A percentile compares a stretch with the other conserved stretches of the same genome.
These are phyloP conservation scores for Kwoniella dejecticola DNA, from an alignment of 768 basidiomycete genomes.

Conservation along the genomic window DNA sequence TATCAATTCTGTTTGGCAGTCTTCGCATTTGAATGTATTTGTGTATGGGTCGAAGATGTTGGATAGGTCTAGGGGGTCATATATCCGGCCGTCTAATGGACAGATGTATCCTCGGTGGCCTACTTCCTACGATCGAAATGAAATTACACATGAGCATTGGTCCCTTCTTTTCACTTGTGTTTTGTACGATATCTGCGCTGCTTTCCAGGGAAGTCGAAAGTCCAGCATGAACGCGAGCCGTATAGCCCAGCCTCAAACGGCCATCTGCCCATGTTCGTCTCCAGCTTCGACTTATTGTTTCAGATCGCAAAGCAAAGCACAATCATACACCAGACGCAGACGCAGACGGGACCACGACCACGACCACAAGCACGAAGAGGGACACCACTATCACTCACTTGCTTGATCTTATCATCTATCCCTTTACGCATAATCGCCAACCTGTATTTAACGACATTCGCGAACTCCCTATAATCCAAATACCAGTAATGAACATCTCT, in stretches of 20 bases:
- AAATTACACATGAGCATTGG: not conserved
- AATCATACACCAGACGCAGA: no score
- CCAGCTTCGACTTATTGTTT: no score
- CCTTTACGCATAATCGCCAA: constrained; percentile 86
- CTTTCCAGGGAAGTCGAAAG: no score
- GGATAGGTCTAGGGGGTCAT: constrained; percentile 81
- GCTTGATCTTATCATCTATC: constrained; percentile 85
- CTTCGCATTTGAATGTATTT: constrained; percentile 77
- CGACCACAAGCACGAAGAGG: no score
- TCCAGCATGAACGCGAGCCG: no score
- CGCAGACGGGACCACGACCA: no score
- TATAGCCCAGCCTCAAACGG: no score
- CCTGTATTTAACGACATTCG: constrained; percentile 97
- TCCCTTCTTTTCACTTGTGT: not conserved
- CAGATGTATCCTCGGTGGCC: constrained; percentile 98
- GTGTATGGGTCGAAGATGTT: constrained; percentile 72
- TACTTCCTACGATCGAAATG: constrained; percentile 68
- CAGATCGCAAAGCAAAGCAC: no score
- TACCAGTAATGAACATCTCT: constrained; percentile 92
- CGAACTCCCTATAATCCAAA: constrained; percentile 91
- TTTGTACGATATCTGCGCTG: no score
- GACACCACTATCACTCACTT: constrained; percentile 72
- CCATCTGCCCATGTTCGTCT: no score
- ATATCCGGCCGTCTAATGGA: constrained; percentile 79
- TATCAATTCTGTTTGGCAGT: constrained; percentile 77